Base-by-base conservation (phyloP, 306 rosid species). In the Dalbergia cultrata region DNA sequence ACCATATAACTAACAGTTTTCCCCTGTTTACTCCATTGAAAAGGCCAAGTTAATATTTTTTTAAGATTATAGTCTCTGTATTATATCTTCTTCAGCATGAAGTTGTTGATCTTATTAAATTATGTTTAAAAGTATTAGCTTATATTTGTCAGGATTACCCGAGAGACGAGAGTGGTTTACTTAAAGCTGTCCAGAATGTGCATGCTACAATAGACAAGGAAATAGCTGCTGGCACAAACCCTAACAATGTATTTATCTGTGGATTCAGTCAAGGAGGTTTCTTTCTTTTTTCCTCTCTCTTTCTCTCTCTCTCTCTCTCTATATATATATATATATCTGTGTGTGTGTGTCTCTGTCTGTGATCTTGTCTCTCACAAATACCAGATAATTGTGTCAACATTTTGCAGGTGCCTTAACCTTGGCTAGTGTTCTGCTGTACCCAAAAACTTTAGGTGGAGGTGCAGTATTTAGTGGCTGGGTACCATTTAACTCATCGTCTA, bases 241-340 rank as follows among this genome's bases (percentile, higher is more conserved):
- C 97, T 43, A 89, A 79, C 50, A 90, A 95, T 61, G 84, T 95
- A 68, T 92, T 92, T 76, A 82, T 94, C 76, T 94, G 98, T 57
- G 98, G 98, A 83, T 87, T 94, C 82, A 94, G 98, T 78, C 97
- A 94, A 91, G 97, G 97, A 90, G 98, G 97, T 92, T 52, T 76
- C 71, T 76, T 44, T 64, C 73, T 67, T 64, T 35, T 72, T 79
- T n/a, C n/a, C n/a, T n/a, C n/a, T n/a, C n/a, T n/a, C n/a, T n/a
- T n/a, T 41, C 70, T 43, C 47, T 43, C 47, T 52, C 26, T 43
- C 59, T 52, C 31, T 54, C 33, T 72, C 4, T 26, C 9, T 17
- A 0, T 65, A 21, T 66, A 41, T 34, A 8, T 77, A 17, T 26
- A 18, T 57, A 47, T 56, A 1, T 60, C 35, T 49, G 39, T n/a